Conservation (phyloP, 371 early-diverging fungal species). For the Mortierella sp. region DNA sequence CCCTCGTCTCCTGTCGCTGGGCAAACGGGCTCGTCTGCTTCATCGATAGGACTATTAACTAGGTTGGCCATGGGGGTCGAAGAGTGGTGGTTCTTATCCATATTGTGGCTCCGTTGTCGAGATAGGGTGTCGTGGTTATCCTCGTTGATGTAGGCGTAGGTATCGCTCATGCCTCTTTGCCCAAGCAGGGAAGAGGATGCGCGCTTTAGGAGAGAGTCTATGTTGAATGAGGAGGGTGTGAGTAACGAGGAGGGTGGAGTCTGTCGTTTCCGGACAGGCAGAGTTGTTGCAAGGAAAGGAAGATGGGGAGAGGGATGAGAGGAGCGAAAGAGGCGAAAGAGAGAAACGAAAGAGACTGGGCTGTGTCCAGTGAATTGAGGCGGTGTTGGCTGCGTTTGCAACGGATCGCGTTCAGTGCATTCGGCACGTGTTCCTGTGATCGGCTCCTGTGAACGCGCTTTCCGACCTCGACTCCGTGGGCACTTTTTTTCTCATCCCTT, state of each 20-base stretch:
- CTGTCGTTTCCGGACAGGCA: too few species aligned
- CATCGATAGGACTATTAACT: too few species aligned
- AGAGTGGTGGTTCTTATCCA: neutral
- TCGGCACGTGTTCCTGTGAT: too few species aligned
- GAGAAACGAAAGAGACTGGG: too few species aligned
- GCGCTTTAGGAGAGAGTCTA: constrained; percentile 7
- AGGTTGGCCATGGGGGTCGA: neutral
- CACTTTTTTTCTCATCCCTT: neutral
- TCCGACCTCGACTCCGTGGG: constrained; percentile 11
- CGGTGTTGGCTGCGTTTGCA: neutral
- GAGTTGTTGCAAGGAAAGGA: neutral
- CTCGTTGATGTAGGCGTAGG: constrained; percentile 13
- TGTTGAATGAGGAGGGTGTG: neutral
- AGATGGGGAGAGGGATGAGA: neutral
- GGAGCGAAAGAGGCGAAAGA: neutral
- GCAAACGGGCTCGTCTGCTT: too few species aligned
- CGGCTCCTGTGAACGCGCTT: constrained; percentile 18
- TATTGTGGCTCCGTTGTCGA: neutral
- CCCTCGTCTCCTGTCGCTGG: too few species aligned
- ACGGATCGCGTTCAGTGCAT: too few species aligned
- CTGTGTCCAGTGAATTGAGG: too few species aligned
- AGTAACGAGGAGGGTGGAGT: too few species aligned
- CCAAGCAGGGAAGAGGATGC: constrained; percentile 13
- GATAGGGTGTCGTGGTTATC: neutral
- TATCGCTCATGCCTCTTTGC: constrained; percentile 15